Evolutionary conservation across 2,329 filamentous ascomycete species (phyloP), one percentile per base, ranked within the genome.

Genomic region (Aspergillus sp.): DNA sequence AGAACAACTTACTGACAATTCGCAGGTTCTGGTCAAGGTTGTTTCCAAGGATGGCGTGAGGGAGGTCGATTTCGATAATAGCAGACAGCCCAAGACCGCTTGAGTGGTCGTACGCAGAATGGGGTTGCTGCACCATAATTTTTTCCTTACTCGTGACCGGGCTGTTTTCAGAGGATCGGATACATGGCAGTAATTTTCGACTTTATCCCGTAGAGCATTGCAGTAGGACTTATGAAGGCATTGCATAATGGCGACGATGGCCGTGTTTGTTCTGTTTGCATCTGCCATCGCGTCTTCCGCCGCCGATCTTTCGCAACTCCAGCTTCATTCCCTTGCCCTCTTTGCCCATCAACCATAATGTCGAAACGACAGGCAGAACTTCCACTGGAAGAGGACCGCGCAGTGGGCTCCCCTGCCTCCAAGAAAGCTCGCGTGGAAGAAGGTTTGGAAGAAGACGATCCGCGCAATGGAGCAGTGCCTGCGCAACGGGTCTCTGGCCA

Each of bases 11-110:
- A 19, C 39, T 41, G 26, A 45, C 35, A 32, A 20, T 15, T 33
- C 54, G 37, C 55, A 64, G 61, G 57, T 64, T 24, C 43, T 60
- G 34, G 88, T 98, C 52, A 96, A 96, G 73, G 82, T 86, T 22
- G 78, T 98, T 52, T 94, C 86, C 41, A 93, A 93, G 68, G 86
- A 96, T 49, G 91, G 93, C 8, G 81, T 98, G 41, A 69, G 75
- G 48, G 85, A 91, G 51, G 74, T 93, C 51, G 77, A 85, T 43
- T 93, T 86, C 59, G 82, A 89, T 57, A 85, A 94, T 57, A 80
- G 82, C 65, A 79, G 78, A 61, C 57, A 64, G 41, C 63, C 67
- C 36, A 52, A 56, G 35, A 58, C 60, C 55, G 64, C 66, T 53
- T 69, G 61, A 59, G 52, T 15, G 34, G 30, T 41, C 31, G 34